Percentiles rank a stretch among this genome's conserved stretches.
phyloP scores from a whole-genome alignment of 768 basidiomycete genomes.

The Podaxis rugospora region DNA sequence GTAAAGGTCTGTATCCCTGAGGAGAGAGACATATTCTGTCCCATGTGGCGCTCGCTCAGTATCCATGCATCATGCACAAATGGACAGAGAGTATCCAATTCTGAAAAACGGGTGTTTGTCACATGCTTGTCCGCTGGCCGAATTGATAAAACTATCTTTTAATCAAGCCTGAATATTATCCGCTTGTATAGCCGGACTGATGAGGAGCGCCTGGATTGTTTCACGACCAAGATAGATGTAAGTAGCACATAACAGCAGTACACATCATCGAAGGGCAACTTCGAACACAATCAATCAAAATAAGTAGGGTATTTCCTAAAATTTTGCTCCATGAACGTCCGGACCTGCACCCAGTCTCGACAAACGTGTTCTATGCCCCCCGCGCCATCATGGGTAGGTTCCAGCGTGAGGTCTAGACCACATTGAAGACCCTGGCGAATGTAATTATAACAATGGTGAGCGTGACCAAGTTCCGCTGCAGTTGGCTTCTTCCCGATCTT shows the following conservation, averaged over 20 bases:
- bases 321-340: constrained; percentile 11
- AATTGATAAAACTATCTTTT: no score
- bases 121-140: no score
- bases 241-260: no score
- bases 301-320: background rate
- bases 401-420: constrained; percentile 8
- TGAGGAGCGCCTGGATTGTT: no score
- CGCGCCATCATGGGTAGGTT: background rate
- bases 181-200: no score
- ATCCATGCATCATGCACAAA: background rate
- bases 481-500: constrained; percentile 10
- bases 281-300: background rate
- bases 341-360: constrained; percentile 10
- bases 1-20: background rate
- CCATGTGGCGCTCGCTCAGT: background rate
- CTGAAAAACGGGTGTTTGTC: no score
- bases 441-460: constrained; percentile 13
- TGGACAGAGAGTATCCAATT: background rate
- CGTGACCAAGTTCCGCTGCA: constrained; percentile 7
- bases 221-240: no score
- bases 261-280: background rate
- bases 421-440: constrained; percentile 9
- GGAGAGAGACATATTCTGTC: background rate
- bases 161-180: no score
- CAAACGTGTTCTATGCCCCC: constrained; percentile 7